Conservation (phyloP, 768 basidiomycete species). For the Amyloporia xantha region DNA sequence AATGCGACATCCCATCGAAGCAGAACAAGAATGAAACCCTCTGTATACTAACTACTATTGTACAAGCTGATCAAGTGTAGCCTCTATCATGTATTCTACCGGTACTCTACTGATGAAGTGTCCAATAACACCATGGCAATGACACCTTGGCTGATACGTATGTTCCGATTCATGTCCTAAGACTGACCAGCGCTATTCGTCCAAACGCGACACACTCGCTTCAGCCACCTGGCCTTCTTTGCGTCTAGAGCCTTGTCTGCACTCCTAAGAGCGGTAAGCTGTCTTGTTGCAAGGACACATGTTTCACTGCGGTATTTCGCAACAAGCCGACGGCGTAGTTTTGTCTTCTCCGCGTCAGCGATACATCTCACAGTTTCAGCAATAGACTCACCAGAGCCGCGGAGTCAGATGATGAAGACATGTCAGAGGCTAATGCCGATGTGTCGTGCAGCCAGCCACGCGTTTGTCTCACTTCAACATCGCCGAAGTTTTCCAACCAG, state of each 20-base stretch:
- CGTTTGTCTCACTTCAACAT: slow-evolving; percentile 22
- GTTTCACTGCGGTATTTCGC: slow-evolving; percentile 44
- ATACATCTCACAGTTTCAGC: background rate
- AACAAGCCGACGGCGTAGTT: slow-evolving; percentile 38
- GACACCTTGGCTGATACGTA: too few relatives aligned
- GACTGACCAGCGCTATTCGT: slow-evolving; percentile 1
- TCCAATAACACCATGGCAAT: too few relatives aligned
- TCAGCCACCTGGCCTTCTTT: slow-evolving; percentile 46
- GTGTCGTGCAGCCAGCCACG: slow-evolving; percentile 13
- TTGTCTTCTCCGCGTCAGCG: slow-evolving; percentile 23
- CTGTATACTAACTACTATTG: too few relatives aligned
- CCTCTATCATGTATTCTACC: too few relatives aligned
- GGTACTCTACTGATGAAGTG: too few relatives aligned
- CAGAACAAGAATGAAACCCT: too few relatives aligned
- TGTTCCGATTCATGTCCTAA: too few relatives aligned
- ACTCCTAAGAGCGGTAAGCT: slow-evolving; percentile 29
- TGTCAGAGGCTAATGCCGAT: background rate
- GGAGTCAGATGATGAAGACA: background rate
- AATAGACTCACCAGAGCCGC: background rate
- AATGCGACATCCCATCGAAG: slow-evolving; percentile 6
- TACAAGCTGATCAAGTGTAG: too few relatives aligned
- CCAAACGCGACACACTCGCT: slow-evolving; percentile 46
- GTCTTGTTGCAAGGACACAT: slow-evolving; percentile 43
- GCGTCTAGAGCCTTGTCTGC: slow-evolving; percentile 31
- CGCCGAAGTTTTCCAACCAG: slow-evolving; percentile 48